Percentiles rank a stretch among this genome's conserved stretches.
phyloP scores from a whole-genome alignment of 2,329 filamentous ascomycete species.

The Hortaea werneckii region DNA sequence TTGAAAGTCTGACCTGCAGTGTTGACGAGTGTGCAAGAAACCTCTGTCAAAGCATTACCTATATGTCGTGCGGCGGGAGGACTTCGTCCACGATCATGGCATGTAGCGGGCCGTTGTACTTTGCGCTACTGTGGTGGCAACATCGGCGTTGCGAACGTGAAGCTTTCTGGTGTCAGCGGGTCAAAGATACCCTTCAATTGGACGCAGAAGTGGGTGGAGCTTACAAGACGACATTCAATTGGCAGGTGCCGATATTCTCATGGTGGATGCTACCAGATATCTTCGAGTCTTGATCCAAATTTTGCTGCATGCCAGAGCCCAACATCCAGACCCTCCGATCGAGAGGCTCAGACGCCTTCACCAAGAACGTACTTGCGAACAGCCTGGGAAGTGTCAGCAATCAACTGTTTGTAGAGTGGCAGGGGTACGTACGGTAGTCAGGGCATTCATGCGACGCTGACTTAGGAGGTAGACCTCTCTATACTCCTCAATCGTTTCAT shows the following conservation, averaged over 20 bases:
- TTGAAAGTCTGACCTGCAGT: too few species aligned
- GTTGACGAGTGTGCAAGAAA: too few species aligned
- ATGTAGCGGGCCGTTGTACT: background rate
- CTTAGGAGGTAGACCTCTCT: conserved; percentile 76
- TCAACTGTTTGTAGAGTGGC: background rate
- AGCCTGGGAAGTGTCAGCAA: conserved; percentile 7
- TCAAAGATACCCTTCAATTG: background rate
- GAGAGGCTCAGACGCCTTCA: conserved; percentile 5
- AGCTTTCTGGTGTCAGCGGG: background rate
- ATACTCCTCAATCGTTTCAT: conserved; percentile 79
- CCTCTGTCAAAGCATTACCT: too few species aligned
- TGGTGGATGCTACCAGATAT: background rate
- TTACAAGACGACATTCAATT: background rate
- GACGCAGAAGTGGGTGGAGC: background rate
- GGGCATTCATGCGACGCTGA: conserved; percentile 58
- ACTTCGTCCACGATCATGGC: background rate
- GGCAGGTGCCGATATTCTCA: background rate
- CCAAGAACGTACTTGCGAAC: conserved; percentile 15
- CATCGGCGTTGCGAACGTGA: background rate
- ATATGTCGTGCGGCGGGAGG: too few species aligned
- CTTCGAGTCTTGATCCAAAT: background rate
- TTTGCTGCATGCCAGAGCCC: background rate
- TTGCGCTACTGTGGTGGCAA: background rate
- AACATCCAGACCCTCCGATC: background rate
- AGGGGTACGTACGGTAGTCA: conserved; percentile 40